Percentiles rank a stretch among this genome's conserved stretches.
phyloP scores from a whole-genome alignment of 176 grass and related monocot species.

The barley (Hordeum vulgare) region DNA sequence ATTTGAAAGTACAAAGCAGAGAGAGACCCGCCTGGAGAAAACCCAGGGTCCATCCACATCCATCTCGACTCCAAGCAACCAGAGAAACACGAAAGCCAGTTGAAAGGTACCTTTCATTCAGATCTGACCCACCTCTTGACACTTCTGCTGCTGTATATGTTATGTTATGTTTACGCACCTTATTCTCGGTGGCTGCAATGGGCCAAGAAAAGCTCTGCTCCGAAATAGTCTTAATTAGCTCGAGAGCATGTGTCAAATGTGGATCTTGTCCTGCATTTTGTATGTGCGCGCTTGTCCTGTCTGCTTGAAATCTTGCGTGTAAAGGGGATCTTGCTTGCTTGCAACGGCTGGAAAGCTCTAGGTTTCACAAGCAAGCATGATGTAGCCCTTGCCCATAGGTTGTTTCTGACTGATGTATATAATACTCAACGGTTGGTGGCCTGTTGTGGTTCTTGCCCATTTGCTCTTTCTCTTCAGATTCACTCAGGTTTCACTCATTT shows the following conservation, averaged over 20 bases:
- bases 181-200: not conserved
- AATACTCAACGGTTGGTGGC: not conserved
- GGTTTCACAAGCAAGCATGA: not conserved
- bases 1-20: not conserved
- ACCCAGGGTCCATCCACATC: conserved; percentile 1
- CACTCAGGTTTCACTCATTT: conserved; percentile 1
- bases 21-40: not conserved
- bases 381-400: not conserved
- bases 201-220: conserved; percentile 4
- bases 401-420: not conserved
- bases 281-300: not conserved
- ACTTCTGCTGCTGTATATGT: not conserved
- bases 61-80: conserved; percentile 6
- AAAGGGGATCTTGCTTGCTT: not conserved
- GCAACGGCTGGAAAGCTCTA: not conserved
- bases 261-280: not conserved
- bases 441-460: not conserved
- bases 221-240: conserved; percentile 24
- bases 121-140: conserved; percentile 19
- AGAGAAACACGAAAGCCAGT: not conserved
- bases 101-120: conserved; percentile 24
- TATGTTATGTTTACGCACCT: too few relatives aligned
- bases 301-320: not conserved
- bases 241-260: not conserved
- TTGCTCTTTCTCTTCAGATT: not conserved